These are phyloP conservation scores for Carex scoparia DNA, from an alignment of 176 grass and related monocot genomes.

Conservation along the genomic window DNA sequence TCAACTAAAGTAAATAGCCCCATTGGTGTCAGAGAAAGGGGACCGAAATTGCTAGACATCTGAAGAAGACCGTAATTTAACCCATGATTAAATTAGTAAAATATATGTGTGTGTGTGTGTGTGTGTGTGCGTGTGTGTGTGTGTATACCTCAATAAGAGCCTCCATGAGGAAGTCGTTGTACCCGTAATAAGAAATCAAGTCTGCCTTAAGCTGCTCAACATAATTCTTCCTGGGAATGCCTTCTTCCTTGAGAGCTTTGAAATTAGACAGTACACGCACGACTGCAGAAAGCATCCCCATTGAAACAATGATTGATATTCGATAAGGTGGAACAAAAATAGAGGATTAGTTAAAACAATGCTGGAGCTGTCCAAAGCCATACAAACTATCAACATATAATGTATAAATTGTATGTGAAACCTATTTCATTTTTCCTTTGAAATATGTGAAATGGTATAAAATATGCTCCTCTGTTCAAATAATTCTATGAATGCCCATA, in stretches of 20 bases:
- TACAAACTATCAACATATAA: slow-evolving; percentile 1
- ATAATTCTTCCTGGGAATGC: slow-evolving; percentile 76
- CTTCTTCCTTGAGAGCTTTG: slow-evolving; percentile 65
- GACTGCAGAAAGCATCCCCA: slow-evolving; percentile 38
- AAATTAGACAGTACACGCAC: slow-evolving; percentile 93
- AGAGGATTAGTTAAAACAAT: slow-evolving; percentile 23
- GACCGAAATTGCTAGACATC: not conserved
- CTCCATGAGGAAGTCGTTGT: slow-evolving; percentile 88
- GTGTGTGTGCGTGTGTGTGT: too few species aligned
- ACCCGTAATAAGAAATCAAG: slow-evolving; percentile 88
- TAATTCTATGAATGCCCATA: not conserved
- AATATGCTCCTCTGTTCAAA: not conserved
- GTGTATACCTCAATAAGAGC: slow-evolving; percentile 69
- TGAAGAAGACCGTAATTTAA: not conserved
- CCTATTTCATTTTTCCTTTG: not conserved
- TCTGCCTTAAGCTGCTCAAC: slow-evolving; percentile 76
- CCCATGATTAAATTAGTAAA: slow-evolving; percentile 16
- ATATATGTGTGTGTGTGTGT: too few species aligned
- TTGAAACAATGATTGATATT: not conserved
- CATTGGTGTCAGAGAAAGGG: not conserved
- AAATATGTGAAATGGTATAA: not conserved
- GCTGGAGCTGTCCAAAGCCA: not conserved
- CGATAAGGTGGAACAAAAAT: slow-evolving; percentile 20
- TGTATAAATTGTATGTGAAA: not conserved
- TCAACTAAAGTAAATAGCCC: not conserved